Base-by-base conservation (phyloP, 2,329 filamentous ascomycete genomes). In the Paecilomyces variotii region DNA sequence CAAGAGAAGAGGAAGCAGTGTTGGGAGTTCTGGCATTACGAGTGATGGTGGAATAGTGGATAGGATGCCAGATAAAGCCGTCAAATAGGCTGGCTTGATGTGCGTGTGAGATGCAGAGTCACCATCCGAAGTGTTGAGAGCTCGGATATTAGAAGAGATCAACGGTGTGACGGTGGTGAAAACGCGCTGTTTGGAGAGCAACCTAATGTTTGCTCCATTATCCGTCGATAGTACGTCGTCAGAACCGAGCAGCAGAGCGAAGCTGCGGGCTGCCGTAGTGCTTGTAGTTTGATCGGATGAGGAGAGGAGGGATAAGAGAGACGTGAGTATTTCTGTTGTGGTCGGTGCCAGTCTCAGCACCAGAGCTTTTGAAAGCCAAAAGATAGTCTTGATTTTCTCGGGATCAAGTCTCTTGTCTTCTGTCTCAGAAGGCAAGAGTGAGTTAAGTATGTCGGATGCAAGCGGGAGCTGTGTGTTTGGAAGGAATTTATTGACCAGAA, bases 131-230 rank as follows among this genome's bases (percentile, higher is more conserved):
- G 67, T 63, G 62, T 74, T 76, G 54, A 74, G 65, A 59, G 72
- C 70, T 58, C 78, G 79, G 67, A 86, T 84, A 2, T 77, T 74
- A 27, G 76, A 70, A 3, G 82, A 79, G 55, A 87, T 81, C 30
- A 79, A 70, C 0, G 85, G 84, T 1, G 84, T 76, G 3, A 85
- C 76, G 14, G 84, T 80, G 30, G 79, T 79, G 72, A 88, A 88
- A 49, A 82, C 78, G 61, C 83, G 84, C 65, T 88, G 86, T 66
- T 85, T 86, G 63, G 83, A 81, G 2, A 88, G 76, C 2, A 84
- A 77, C 2, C 85, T 82, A 39, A 88, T 80, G 19, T 79, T 78
- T 60, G 84, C 86, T 61, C 84, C 80, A 64, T 88, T 88, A 39
- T 79, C 72, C 60, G 82, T 79, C 11, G 78, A 84, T 35, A 88